Evolutionary conservation across 2,329 filamentous ascomycete genomes (phyloP).

Genomic region (Mycosphaerella sp.): DNA sequence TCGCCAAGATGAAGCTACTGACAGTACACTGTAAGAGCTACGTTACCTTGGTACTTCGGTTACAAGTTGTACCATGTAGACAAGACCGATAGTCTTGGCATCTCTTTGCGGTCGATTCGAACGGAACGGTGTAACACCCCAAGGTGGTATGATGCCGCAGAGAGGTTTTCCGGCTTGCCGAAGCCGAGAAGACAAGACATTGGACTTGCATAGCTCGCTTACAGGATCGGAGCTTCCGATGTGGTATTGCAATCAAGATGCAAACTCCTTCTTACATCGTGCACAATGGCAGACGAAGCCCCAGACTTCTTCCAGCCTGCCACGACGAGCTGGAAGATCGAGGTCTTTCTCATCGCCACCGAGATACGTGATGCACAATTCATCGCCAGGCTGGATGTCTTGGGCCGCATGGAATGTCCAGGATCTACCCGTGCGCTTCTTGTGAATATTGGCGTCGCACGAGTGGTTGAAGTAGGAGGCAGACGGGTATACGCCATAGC

Average conservation of each 20-base stretch:
- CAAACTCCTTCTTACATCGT: slow-evolving; percentile 30
- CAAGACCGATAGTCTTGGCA: too few species aligned
- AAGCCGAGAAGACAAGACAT: neutral
- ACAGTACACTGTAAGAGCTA: too few species aligned
- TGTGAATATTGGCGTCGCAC: slow-evolving; percentile 41
- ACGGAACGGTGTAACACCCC: too few species aligned
- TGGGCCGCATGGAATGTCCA: slow-evolving; percentile 39
- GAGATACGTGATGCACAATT: slow-evolving; percentile 45
- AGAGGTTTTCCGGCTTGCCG: neutral
- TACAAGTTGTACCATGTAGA: too few species aligned
- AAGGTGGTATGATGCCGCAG: too few species aligned
- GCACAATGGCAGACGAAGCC: slow-evolving; percentile 42
- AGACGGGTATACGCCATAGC: slow-evolving; percentile 42
- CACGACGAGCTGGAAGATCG: slow-evolving; percentile 34
- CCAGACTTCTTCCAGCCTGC: slow-evolving; percentile 38
- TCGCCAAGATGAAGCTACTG: neutral
- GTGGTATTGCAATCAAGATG: neutral
- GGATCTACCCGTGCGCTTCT: slow-evolving; percentile 35
- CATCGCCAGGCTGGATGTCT: slow-evolving; percentile 36
- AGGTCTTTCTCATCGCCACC: slow-evolving; percentile 43
- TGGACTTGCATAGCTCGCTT: neutral
- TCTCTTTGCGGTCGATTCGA: too few species aligned
- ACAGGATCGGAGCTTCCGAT: neutral
- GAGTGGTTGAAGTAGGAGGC: slow-evolving; percentile 47
- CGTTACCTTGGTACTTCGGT: too few species aligned